phyloP scores from a whole-genome alignment of 2,329 filamentous ascomycete genomes.

The Botrytis deweyae region DNA sequence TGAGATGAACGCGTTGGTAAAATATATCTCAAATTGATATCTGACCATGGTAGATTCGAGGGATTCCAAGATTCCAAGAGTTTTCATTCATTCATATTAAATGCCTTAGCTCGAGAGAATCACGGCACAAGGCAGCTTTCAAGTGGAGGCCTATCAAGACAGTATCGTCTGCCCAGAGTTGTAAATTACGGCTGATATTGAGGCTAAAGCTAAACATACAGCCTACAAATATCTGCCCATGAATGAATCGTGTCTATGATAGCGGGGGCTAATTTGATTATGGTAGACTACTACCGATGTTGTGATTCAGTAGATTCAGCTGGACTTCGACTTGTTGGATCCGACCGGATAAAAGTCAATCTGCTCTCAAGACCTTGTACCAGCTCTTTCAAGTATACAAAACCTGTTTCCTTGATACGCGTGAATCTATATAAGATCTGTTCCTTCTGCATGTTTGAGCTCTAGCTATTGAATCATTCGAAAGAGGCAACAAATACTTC shows the following conservation, averaged over 20 bases:
- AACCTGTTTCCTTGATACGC: not conserved
- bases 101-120: not conserved
- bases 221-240: too few relatives aligned
- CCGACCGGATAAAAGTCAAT: too few relatives aligned
- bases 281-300: not conserved
- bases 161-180: not conserved
- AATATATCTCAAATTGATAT: too few relatives aligned
- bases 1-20: not conserved
- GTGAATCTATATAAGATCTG: not conserved
- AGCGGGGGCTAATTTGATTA: not conserved
- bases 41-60: too few relatives aligned
- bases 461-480: not conserved
- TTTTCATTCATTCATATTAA: not conserved
- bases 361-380: not conserved
- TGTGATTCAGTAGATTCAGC: not conserved
- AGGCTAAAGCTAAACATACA: not conserved
- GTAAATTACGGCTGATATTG: not conserved
- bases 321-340: not conserved
- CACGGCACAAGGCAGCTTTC: not conserved
- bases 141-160: not conserved
- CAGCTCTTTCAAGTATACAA: not conserved
- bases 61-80: not conserved
- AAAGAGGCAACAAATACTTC: not conserved
- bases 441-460: not conserved
- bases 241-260: rapidly evolving